These are phyloP conservation scores for Discostella stelligeroides DNA, from an alignment of 108 stramenopile species.

Conservation along the genomic window DNA sequence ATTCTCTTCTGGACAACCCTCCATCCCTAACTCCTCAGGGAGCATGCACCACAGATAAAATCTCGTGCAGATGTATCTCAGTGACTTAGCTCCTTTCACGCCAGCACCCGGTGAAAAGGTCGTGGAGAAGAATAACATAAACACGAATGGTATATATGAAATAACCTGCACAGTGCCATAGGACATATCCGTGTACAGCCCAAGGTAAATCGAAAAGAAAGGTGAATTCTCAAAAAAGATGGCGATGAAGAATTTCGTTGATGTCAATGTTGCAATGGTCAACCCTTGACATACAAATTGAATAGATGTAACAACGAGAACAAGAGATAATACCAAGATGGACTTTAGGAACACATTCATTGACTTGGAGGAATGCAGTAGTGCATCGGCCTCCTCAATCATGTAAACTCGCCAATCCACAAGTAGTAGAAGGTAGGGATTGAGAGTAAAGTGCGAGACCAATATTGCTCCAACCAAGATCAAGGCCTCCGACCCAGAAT, in stretches of 20 bases:
- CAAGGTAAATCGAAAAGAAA: slow-evolving; percentile 55
- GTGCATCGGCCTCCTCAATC: slow-evolving; percentile 69
- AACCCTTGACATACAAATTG: slow-evolving; percentile 39
- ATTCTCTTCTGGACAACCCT: slow-evolving; percentile 64
- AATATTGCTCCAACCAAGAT: slow-evolving; percentile 57
- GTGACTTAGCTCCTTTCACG: slow-evolving; percentile 49
- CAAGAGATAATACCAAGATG: slow-evolving; percentile 30
- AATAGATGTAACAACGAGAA: slow-evolving; percentile 48
- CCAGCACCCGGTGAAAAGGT: slow-evolving; percentile 69
- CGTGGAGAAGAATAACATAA: slow-evolving; percentile 76
- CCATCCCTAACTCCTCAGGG: slow-evolving; percentile 60
- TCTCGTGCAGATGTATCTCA: slow-evolving; percentile 66
- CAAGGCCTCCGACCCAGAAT: slow-evolving; percentile 49
- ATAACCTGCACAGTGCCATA: slow-evolving; percentile 63
- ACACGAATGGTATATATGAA: slow-evolving; percentile 58
- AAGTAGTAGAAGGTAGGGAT: slow-evolving; percentile 65
- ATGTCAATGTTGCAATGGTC: slow-evolving; percentile 1
- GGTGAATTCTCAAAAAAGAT: slow-evolving; percentile 59
- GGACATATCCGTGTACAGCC: slow-evolving; percentile 56
- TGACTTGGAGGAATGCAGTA: slow-evolving; percentile 59
- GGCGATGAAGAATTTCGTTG: slow-evolving; percentile 36
- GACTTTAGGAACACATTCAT: slow-evolving; percentile 65
- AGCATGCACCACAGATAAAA: slow-evolving; percentile 75
- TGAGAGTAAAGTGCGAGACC: slow-evolving; percentile 59
- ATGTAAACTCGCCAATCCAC: slow-evolving; percentile 68